These are phyloP conservation scores for Xylaria acuta DNA, from an alignment of 495 filamentous ascomycete genomes.

Conservation along the genomic window DNA sequence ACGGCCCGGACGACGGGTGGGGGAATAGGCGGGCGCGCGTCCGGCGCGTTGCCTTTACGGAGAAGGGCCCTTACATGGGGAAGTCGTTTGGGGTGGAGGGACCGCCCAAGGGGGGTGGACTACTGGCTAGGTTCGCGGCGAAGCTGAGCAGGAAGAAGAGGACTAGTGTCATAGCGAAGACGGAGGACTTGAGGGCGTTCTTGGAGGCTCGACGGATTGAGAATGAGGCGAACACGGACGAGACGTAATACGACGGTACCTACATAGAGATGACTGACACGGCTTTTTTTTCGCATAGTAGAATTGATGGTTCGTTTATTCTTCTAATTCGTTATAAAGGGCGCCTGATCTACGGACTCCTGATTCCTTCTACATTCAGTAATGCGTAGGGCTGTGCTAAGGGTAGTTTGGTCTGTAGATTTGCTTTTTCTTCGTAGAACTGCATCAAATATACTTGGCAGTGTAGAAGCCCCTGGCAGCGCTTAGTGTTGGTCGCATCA, in stretches of 20 bases:
- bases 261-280: not conserved
- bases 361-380: not conserved
- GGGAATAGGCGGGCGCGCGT: constrained; percentile 36
- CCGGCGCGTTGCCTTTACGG: constrained; percentile 36
- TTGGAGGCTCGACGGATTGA: constrained; percentile 25
- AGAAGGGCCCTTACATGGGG: constrained; percentile 41
- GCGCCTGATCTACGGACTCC: not conserved
- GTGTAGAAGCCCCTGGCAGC: not conserved
- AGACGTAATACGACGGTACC: constrained; percentile 3
- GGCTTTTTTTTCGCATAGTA: not conserved
- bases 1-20: constrained; percentile 40
- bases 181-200: constrained; percentile 31
- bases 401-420: not conserved
- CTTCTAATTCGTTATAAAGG: not conserved
- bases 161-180: constrained; percentile 2
- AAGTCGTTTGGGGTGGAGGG: constrained; percentile 31
- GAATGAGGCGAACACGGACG: not conserved
- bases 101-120: not conserved
- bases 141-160: constrained; percentile 21
- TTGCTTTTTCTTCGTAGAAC: not conserved
- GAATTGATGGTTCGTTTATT: not conserved
- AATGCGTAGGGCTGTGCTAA: not conserved
- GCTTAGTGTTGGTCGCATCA: not conserved
- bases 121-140: constrained; percentile 28
- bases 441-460: not conserved